phyloP scores from a whole-genome alignment of 1,284 basidiomycete species.

The Xanthoconium separans region DNA sequence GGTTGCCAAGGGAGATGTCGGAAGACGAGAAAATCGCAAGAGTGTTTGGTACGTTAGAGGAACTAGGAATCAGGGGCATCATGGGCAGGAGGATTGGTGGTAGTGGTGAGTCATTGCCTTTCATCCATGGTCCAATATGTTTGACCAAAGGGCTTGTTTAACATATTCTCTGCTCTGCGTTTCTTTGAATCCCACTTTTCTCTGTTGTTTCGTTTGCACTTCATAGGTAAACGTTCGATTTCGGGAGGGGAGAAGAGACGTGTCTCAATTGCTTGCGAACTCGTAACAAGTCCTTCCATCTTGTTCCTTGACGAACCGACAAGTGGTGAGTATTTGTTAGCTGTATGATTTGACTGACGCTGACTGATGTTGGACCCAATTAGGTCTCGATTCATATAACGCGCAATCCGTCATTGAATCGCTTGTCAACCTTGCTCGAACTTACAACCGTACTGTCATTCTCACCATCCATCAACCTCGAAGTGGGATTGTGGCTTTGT shows the following conservation, averaged over 20 bases:
- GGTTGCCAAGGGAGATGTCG: conserved; percentile 93
- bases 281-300: conserved; percentile 95
- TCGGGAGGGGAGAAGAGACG: conserved; percentile 96
- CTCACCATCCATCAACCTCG: conserved; percentile 99
- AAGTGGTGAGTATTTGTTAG: conserved; percentile 58
- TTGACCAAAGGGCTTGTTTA: not conserved
- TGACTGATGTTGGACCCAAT: not conserved
- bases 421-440: conserved; percentile 79
- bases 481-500: conserved; percentile 93
- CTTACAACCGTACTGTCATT: conserved; percentile 93
- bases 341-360: not conserved
- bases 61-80: conserved; percentile 90
- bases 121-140: not conserved
- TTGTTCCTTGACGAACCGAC: conserved; percentile 97
- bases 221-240: conserved; percentile 75
- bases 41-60: conserved; percentile 94
- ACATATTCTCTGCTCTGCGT: not conserved
- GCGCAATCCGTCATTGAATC: conserved; percentile 93
- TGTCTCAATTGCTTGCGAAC: conserved; percentile 96
- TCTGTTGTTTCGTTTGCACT: not conserved
- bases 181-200: not conserved
- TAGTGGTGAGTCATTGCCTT: conserved; percentile 50
- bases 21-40: conserved; percentile 91
- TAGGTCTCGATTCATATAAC: conserved; percentile 92
- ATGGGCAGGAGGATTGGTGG: conserved; percentile 90